These are phyloP conservation scores for Picea mariana DNA, from an alignment of 83 land plant species.

Conservation along the genomic window DNA sequence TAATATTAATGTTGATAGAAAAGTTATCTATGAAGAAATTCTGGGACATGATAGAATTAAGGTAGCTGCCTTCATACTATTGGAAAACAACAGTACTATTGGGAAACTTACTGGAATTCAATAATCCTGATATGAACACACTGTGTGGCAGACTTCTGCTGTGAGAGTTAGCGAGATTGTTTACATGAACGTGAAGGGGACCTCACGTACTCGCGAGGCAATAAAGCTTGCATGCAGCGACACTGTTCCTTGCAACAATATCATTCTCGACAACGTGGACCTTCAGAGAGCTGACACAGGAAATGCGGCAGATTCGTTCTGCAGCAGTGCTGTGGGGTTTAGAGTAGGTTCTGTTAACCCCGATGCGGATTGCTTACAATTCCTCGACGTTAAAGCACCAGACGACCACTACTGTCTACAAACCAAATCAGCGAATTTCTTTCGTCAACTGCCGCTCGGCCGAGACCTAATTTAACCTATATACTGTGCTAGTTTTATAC, in stretches of 20 bases:
- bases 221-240: constrained; percentile 89
- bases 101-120: neutral
- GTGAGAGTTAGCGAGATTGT: constrained; percentile 66
- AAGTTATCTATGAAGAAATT: no score
- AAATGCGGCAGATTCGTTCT: constrained; percentile 42
- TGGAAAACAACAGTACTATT: neutral
- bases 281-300: constrained; percentile 36
- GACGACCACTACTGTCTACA: no score
- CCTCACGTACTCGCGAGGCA: constrained; percentile 57
- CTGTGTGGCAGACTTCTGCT: constrained; percentile 57
- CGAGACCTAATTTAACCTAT: no score
- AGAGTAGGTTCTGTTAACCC: constrained; percentile 54
- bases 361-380: constrained; percentile 46
- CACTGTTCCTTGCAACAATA: constrained; percentile 61
- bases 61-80: neutral
- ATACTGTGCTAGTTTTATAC: no score
- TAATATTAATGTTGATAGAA: no score
- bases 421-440: no score
- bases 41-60: no score
- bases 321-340: constrained; percentile 72
- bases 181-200: constrained; percentile 78
- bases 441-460: no score
- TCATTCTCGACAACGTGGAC: constrained; percentile 59
- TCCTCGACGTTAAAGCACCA: no score
- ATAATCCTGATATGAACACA: neutral